These are phyloP conservation scores for Pythium phragmitis DNA, from an alignment of 352 stramenopile genomes.

Conservation along the genomic window DNA sequence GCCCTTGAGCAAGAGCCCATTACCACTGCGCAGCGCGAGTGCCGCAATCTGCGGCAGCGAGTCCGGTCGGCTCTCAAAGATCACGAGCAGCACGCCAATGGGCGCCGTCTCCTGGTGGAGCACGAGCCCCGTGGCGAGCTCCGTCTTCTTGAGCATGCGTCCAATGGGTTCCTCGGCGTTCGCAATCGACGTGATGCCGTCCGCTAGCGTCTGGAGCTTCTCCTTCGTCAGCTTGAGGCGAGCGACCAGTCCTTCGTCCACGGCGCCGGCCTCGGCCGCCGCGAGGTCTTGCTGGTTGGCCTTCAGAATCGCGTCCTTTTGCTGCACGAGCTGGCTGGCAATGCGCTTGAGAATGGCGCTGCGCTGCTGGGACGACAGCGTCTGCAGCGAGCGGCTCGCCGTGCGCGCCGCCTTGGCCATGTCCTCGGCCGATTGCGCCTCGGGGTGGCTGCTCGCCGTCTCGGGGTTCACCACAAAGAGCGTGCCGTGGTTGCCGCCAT, in stretches of 20 bases:
- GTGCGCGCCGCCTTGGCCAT: conserved; percentile 84
- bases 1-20: conserved; percentile 97
- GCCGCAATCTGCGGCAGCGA: conserved; percentile 95
- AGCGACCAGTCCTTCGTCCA: conserved; percentile 70
- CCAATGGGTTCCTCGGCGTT: conserved; percentile 74
- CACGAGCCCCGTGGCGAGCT: conserved; percentile 91
- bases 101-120: conserved; percentile 94
- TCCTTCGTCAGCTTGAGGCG: conserved; percentile 87
- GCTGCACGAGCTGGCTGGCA: conserved; percentile 77
- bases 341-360: conserved; percentile 89
- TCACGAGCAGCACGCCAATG: conserved; percentile 97
- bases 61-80: conserved; percentile 98
- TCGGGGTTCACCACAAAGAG: conserved; percentile 82
- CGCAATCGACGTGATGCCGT: conserved; percentile 94
- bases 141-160: conserved; percentile 74
- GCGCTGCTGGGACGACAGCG: conserved; percentile 82
- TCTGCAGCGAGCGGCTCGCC: conserved; percentile 88
- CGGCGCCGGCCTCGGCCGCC: conserved; percentile 59
- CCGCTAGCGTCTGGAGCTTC: conserved; percentile 94
- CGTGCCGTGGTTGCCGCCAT: conserved; percentile 75
- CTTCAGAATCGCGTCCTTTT: conserved; percentile 85
- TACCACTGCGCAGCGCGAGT: conserved; percentile 94
- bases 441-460: conserved; percentile 18
- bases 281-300: conserved; percentile 93
- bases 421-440: conserved; percentile 55